phyloP scores from a whole-genome alignment of 306 rosid genomes.

The Dicorynia guianensis region DNA sequence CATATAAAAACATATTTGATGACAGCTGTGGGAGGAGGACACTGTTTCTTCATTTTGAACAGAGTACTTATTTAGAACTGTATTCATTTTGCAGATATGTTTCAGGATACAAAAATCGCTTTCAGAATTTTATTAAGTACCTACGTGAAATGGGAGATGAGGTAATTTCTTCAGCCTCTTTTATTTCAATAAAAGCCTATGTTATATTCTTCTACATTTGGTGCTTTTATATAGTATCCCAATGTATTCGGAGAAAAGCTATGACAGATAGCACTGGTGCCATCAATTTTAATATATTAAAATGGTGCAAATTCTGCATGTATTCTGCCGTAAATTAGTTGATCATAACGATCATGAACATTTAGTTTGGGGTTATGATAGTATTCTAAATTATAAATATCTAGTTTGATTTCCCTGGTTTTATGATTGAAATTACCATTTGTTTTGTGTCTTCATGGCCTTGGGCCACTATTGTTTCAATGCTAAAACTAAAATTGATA shows the following conservation, averaged over 20 bases:
- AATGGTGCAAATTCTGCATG: background rate
- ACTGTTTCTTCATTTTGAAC: slow-evolving; percentile 3
- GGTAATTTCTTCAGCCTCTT: slow-evolving; percentile 37
- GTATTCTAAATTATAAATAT: background rate
- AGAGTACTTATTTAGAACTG: background rate
- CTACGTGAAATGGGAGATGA: slow-evolving; percentile 70
- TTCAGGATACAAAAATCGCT: slow-evolving; percentile 64
- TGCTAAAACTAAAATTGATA: background rate
- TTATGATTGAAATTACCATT: background rate
- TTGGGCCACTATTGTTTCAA: background rate
- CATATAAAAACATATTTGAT: background rate
- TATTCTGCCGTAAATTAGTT: background rate
- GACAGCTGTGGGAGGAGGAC: background rate
- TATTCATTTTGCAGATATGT: slow-evolving; percentile 52
- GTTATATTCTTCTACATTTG: background rate
- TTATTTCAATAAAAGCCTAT: slow-evolving; percentile 8
- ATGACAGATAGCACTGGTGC: background rate
- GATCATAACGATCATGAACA: background rate
- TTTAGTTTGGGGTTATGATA: background rate
- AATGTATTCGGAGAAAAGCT: background rate
- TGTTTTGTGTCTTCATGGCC: background rate
- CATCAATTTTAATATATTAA: background rate
- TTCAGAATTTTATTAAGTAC: slow-evolving; percentile 59
- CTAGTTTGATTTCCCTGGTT: background rate
- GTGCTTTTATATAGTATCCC: slow-evolving; percentile 3